Conservation (phyloP, 441 rosid genomes). For the Eutrema salsugineum region DNA sequence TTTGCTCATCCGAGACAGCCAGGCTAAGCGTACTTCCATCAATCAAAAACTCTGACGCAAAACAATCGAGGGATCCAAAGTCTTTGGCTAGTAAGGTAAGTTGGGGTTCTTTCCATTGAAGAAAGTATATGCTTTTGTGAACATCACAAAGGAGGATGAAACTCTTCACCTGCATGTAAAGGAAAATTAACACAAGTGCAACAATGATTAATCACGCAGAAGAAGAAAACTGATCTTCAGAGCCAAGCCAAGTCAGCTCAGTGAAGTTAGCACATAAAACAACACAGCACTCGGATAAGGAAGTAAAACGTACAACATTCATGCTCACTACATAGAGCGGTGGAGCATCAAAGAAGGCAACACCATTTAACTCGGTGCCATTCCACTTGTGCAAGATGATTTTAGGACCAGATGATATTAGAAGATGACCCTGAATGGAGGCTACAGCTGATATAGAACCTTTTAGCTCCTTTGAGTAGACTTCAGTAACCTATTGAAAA, state of each 20-base stretch:
- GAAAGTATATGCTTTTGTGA: slow-evolving; percentile 95
- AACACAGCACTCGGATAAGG: slow-evolving; percentile 13
- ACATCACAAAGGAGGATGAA: slow-evolving; percentile 67
- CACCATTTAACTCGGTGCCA: slow-evolving; percentile 86
- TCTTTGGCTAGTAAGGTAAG: slow-evolving; percentile 94
- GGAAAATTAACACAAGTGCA: slow-evolving; percentile 10
- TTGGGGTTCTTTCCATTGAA: slow-evolving; percentile 98
- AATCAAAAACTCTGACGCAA: slow-evolving; percentile 94
- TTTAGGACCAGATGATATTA: slow-evolving; percentile 99
- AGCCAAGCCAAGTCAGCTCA: slow-evolving; percentile 10
- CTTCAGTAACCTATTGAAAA: slow-evolving; percentile 72
- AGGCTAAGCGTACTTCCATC: slow-evolving; percentile 97
- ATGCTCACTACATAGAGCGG: slow-evolving; percentile 96
- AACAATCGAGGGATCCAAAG: slow-evolving; percentile 93
- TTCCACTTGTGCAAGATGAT: slow-evolving; percentile 92
- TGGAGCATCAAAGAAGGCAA: slow-evolving; percentile 87
- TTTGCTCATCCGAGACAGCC: slow-evolving; percentile 91
- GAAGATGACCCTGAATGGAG: slow-evolving; percentile 94
- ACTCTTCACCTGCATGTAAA: slow-evolving; percentile 53
- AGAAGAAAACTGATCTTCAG: slow-evolving; percentile 13
- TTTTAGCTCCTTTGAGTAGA: slow-evolving; percentile 94
- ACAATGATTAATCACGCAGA: slow-evolving; percentile 1
- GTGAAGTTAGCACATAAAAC: slow-evolving; percentile 5
- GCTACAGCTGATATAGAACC: slow-evolving; percentile 99
- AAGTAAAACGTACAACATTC: slow-evolving; percentile 72